phyloP scores from a whole-genome alignment of 2,329 filamentous ascomycete species.

The Aspergillus tubingensis region DNA sequence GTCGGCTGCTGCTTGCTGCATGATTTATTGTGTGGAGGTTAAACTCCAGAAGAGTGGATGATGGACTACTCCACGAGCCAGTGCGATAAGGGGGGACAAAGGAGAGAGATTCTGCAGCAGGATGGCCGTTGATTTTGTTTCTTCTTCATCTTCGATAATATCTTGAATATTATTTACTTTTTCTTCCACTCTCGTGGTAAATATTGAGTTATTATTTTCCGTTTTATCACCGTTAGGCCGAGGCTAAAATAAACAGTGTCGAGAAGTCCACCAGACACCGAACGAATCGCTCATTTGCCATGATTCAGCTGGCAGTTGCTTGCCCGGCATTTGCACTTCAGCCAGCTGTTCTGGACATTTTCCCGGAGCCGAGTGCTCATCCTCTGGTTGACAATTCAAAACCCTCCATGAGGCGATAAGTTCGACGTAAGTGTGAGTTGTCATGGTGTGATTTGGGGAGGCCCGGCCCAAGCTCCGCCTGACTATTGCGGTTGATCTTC shows the following conservation, averaged over 20 bases:
- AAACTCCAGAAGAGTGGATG: not conserved
- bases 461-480: constrained; percentile 25
- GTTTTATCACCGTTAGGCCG: not conserved
- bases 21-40: not conserved
- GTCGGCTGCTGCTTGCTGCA: not conserved
- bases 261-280: not conserved
- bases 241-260: not conserved
- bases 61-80: not conserved
- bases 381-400: not conserved
- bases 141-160: not conserved
- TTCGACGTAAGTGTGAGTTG: constrained; percentile 22
- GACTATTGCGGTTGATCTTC: constrained; percentile 26
- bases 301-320: not conserved
- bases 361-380: not conserved
- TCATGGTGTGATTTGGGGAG: constrained; percentile 21
- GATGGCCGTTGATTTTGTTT: not conserved
- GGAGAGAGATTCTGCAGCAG: not conserved
- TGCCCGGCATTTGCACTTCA: not conserved
- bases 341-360: not conserved
- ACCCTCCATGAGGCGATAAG: constrained; percentile 1
- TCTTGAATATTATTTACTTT: not conserved
- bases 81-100: not conserved
- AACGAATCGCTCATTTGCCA: not conserved
- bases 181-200: not conserved
- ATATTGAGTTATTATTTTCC: not conserved